Base-by-base conservation (phyloP, 495 filamentous ascomycete genomes). In the Terfezia claveryi region DNA sequence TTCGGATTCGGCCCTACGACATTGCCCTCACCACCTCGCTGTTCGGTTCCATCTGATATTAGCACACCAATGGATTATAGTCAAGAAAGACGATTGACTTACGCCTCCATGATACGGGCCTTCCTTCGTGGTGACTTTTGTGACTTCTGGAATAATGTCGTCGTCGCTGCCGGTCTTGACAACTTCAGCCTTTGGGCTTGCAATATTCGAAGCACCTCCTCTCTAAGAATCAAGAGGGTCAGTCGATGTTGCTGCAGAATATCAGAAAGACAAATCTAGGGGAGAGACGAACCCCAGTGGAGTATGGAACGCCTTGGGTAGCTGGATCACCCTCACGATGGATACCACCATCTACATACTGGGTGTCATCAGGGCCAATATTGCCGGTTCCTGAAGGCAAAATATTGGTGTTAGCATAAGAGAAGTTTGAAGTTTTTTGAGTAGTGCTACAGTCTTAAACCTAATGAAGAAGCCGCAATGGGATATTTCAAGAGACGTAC, bases 171-270 rank as follows among this genome's bases (percentile, higher is more conserved):
- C 56, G 1, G 62, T 58, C 20, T 37, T 54, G 27, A 57, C 54
- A 23, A 62, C 51, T 20, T 50, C 49, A 9, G 52, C 54, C 32
- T 37, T 51, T 10, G 62, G 62, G 16, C 56, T 57, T 36, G 58
- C 62, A 50, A 65, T 65, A 23, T 65, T 65, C 17, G 55, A 62
- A 16, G 62, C 62, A 38, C 62, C 62, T 36, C 62, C 62, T 56
- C 62, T 52, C 62, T 65, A 14, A 23, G 37, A 38, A 11, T n/a
- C 12, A 36, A 53, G 20, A 60, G 41, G 17, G 17, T 46, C 17
- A 46, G 41, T 5, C 3, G 12, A 14, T 20, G 14, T 14, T n/a
- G 0, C 4, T 46, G 14, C 8, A 46, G 14, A 46, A 46, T 46
- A 12, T 51, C 50, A 51, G 23, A 12, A 51, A 5, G 16, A 4